Evolutionary conservation across 163 green algal genomes (phyloP).

Genomic region (Scenedesmus sp.): DNA sequence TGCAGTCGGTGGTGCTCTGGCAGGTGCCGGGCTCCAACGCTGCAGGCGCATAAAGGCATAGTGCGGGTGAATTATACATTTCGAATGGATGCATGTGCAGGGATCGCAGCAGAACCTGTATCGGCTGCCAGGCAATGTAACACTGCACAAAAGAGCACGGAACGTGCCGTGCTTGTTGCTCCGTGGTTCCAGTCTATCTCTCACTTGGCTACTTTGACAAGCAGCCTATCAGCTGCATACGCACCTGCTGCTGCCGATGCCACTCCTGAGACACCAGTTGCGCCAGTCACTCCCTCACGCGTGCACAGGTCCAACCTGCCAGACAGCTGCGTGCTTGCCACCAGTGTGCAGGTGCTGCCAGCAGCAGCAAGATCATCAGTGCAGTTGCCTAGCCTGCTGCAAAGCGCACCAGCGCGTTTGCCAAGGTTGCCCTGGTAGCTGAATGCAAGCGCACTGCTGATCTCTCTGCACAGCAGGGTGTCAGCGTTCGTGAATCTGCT

Average conservation of each 20-base stretch:
- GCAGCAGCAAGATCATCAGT: not conserved
- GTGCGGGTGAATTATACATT: too few relatives aligned
- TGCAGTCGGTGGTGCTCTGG: conserved; percentile 7
- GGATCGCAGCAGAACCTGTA: not conserved
- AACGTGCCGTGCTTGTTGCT: not conserved
- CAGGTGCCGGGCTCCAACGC: not conserved
- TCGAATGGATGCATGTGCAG: too few relatives aligned
- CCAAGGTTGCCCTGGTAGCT: conserved; percentile 8
- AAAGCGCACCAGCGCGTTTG: conserved; percentile 15
- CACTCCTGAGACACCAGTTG: not conserved
- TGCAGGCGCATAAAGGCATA: too few relatives aligned
- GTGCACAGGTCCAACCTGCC: conserved; percentile 24
- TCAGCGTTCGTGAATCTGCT: not conserved
- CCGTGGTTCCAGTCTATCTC: too few relatives aligned
- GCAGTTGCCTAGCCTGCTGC: conserved; percentile 17
- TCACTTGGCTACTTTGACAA: too few relatives aligned
- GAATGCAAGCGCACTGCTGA: conserved; percentile 8
- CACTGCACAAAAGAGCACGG: not conserved
- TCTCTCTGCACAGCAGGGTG: not conserved
- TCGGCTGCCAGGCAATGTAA: not conserved
- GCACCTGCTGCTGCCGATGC: not conserved
- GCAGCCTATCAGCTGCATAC: not conserved
- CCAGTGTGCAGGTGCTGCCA: not conserved
- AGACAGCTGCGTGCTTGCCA: not conserved
- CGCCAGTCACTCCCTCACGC: not conserved